Evolutionary conservation across 306 rosid species (phyloP).

Genomic region (Argentina anserina): DNA sequence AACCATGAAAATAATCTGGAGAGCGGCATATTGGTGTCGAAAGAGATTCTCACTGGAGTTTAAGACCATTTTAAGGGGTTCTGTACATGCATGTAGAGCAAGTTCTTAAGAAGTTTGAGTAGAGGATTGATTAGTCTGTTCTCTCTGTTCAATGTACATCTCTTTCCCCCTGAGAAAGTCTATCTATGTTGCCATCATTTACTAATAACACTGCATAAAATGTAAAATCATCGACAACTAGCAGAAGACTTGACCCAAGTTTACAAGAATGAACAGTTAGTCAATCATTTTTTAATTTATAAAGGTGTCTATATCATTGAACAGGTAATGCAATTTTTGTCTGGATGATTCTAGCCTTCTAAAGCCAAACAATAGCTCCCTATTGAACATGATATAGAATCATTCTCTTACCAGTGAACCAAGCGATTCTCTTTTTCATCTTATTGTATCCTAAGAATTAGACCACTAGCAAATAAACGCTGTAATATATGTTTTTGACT

Average conservation of each 20-base stretch:
- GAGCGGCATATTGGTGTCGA: conserved; percentile 26
- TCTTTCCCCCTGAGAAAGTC: background rate
- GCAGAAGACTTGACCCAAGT: background rate
- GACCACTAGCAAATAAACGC: background rate
- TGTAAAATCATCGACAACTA: conserved; percentile 5
- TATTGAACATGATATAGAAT: background rate
- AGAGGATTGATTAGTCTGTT: conserved; percentile 6
- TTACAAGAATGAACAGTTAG: background rate
- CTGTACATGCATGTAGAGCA: background rate
- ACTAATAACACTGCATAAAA: background rate
- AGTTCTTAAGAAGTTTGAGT: conserved; percentile 3
- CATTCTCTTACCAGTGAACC: background rate
- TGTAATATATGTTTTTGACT: background rate
- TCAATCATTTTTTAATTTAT: background rate
- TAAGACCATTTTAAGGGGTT: conserved; percentile 5
- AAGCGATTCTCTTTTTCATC: background rate
- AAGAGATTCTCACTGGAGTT: conserved; percentile 61
- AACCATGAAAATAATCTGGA: conserved; percentile 49
- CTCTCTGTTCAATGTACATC: conserved; percentile 11
- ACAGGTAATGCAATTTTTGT: background rate
- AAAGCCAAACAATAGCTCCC: background rate
- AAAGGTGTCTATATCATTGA: background rate
- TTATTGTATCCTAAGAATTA: background rate
- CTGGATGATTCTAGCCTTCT: background rate
- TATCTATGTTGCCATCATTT: conserved; percentile 5